Evolutionary conservation across 2,329 filamentous ascomycete species (phyloP).

Genomic region (Fusarium chaquense): DNA sequence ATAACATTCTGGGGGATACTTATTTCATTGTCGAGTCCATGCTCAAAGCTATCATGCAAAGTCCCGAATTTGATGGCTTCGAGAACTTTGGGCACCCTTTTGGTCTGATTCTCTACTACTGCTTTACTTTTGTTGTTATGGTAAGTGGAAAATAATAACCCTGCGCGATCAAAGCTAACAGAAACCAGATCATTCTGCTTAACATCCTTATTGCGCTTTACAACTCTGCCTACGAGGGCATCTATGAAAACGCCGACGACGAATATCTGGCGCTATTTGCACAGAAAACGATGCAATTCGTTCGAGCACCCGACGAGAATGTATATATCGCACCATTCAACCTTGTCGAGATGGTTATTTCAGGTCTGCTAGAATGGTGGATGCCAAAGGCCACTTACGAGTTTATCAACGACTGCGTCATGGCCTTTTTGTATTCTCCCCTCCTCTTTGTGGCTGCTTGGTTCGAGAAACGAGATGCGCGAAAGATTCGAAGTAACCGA

Average conservation of each 20-base stretch:
- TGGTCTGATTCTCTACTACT: constrained; percentile 94
- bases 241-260: constrained; percentile 92
- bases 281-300: constrained; percentile 96
- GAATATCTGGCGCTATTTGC: constrained; percentile 95
- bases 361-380: constrained; percentile 95
- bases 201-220: constrained; percentile 98
- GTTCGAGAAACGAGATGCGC: constrained; percentile 75
- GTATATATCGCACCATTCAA: constrained; percentile 98
- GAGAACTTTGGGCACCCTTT: constrained; percentile 93
- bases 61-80: constrained; percentile 89
- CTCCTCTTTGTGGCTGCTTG: constrained; percentile 82
- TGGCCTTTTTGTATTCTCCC: constrained; percentile 87
- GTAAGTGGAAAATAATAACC: constrained; percentile 59
- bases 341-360: constrained; percentile 84
- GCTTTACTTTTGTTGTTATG: constrained; percentile 98
- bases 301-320: constrained; percentile 96
- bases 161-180: background rate
- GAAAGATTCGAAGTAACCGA: constrained; percentile 78
- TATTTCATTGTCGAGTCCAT: constrained; percentile 83
- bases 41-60: constrained; percentile 91
- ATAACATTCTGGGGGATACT: constrained; percentile 75
- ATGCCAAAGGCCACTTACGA: constrained; percentile 80
- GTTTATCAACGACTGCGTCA: constrained; percentile 86
- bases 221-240: constrained; percentile 95
- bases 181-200: constrained; percentile 74